Base-by-base conservation (phyloP, 805 yeast genomes). In the Nakazawaea ernobii region DNA sequence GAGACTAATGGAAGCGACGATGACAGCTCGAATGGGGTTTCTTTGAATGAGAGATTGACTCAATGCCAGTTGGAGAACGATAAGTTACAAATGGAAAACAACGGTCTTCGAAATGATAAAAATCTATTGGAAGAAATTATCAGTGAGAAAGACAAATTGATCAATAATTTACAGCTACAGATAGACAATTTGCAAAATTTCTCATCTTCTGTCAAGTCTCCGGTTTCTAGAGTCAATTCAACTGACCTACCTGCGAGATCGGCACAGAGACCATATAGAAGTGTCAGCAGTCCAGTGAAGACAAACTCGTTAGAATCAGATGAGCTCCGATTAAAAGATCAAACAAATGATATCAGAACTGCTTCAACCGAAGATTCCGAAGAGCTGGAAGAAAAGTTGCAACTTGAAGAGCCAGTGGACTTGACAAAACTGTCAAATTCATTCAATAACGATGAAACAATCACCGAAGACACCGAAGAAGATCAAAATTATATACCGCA, bases 231-330 rank as follows among this genome's bases (percentile, higher is more conserved):
- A 14, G 30, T 15, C 14, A 9, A 14, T 2, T 35, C 48, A 29
- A 36, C 62, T 6, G 53, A 50, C 5, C 55, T 62, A 14, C 75
- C 75, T 8, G 69, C 71, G 30, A 59, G 75, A 46, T 70, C 75
- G 1, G 66, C 67, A 0, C 68, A 69, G 29, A 63, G 74, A 44
- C 41, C 15, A 20, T 26, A 36, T 11, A 42, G 45, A 37, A 44
- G 45, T 36, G 42, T 33, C 1, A 48, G 46, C 13, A 37, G 14
- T 17, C 45, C 46, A 8, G 29, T 43, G 5, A 13, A 6, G 7
- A 27, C 26, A 6, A 17, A 36, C 5, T 20, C 24, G 24, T 20
- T 20, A 20, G 5, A 20, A 20, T 20, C 24, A 3, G 24, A 20
- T 3, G 24, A 20, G 24, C 5, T 20, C 24, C 24, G 5, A 3